Conservation (phyloP, 2,329 filamentous ascomycete species). For the Fusarium brevicatenulatum region DNA sequence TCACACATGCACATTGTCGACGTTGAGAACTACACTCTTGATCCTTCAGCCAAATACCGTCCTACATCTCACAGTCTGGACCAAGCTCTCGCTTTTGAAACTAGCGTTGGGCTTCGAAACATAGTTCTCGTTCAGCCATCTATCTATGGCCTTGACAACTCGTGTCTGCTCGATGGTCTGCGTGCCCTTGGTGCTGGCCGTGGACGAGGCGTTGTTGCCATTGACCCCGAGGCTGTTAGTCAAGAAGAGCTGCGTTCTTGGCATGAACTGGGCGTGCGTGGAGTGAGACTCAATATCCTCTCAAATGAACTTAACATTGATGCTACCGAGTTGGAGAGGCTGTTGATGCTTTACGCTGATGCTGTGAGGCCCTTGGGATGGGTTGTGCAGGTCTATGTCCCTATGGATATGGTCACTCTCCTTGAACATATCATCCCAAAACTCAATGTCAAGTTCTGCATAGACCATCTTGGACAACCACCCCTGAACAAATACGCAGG, state of each 20-base stretch:
- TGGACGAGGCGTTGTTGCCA: constrained; percentile 65
- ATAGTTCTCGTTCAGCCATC: constrained; percentile 70
- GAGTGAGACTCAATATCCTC: constrained; percentile 68
- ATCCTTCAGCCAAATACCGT: constrained; percentile 60
- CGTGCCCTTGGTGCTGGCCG: constrained; percentile 57
- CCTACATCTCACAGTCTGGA: constrained; percentile 60
- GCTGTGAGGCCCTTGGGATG: constrained; percentile 61
- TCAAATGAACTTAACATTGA: constrained; percentile 58
- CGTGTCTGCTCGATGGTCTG: constrained; percentile 66
- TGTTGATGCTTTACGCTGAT: constrained; percentile 60
- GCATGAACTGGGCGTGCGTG: constrained; percentile 67
- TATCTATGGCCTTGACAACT: constrained; percentile 70
- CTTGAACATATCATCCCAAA: constrained; percentile 60
- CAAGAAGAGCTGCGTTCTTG: constrained; percentile 57
- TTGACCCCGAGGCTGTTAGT: constrained; percentile 59
- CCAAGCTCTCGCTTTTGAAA: constrained; percentile 63
- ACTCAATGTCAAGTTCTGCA: constrained; percentile 63
- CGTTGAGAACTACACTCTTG: constrained; percentile 60
- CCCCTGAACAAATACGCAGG: constrained; percentile 46
- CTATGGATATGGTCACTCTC: constrained; percentile 59
- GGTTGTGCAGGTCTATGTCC: constrained; percentile 68
- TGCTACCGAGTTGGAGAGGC: constrained; percentile 52
- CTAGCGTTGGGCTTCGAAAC: constrained; percentile 61
- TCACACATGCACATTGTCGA: constrained; percentile 73
- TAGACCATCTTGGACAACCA: constrained; percentile 69